phyloP scores from a whole-genome alignment of 73 alveolate species.

The Uronychia binucleata region DNA sequence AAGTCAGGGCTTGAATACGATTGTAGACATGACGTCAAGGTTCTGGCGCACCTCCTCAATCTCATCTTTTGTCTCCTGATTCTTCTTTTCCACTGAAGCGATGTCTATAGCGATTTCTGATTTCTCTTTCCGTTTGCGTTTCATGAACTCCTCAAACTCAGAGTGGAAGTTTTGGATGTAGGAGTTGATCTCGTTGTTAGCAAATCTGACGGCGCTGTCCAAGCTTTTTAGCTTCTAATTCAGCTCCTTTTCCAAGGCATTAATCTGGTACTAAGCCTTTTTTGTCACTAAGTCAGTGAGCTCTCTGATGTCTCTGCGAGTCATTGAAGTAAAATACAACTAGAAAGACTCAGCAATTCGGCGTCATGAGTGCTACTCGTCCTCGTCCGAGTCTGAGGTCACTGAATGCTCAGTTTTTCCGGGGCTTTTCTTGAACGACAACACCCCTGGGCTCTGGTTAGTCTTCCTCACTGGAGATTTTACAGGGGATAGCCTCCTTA shows the following conservation, averaged over 20 bases:
- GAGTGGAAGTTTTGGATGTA: slow-evolving; percentile 1
- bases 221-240: background rate
- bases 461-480: no score
- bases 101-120: background rate
- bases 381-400: background rate
- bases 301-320: background rate
- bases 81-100: background rate
- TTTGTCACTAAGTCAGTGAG: background rate
- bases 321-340: background rate
- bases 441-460: no score
- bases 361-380: background rate
- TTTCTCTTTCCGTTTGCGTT: background rate
- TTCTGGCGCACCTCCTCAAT: background rate
- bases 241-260: background rate
- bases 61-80: background rate
- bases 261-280: background rate
- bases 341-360: background rate
- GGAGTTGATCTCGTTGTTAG: slow-evolving; percentile 1
- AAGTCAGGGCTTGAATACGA: background rate
- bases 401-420: background rate
- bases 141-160: slow-evolving; percentile 4
- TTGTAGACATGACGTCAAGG: background rate
- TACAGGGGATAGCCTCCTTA: no score
- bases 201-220: background rate
- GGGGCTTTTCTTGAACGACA: no score